Conservation (phyloP, 139 green algal species). For the Desmodesmus armatus region DNA sequence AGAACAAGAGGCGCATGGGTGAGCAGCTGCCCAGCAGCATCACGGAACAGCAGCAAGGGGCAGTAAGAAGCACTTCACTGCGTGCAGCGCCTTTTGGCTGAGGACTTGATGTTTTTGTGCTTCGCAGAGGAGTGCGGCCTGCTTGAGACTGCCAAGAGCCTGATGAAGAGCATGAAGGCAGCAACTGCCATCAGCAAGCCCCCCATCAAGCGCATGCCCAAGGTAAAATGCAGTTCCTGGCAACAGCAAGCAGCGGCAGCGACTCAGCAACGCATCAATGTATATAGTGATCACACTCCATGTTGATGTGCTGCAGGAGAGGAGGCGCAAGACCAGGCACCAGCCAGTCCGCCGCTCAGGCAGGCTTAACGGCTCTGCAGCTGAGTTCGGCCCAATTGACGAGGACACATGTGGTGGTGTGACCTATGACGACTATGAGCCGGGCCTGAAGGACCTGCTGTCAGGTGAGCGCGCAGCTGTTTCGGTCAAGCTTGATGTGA, state of each 20-base stretch:
- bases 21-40: no score
- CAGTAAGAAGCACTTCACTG: no score
- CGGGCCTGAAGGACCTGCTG: slow-evolving; percentile 53
- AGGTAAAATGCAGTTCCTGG: background rate
- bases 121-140: slow-evolving; percentile 57
- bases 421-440: slow-evolving; percentile 33
- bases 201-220: background rate
- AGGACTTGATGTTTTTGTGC: background rate
- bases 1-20: slow-evolving; percentile 56
- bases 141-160: slow-evolving; percentile 5
- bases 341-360: slow-evolving; percentile 34
- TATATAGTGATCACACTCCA: background rate
- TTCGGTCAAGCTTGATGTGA: no score
- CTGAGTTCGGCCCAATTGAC: slow-evolving; percentile 28
- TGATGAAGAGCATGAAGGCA: slow-evolving; percentile 14
- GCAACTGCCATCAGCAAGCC: background rate
- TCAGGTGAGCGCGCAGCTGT: slow-evolving; percentile 33
- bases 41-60: no score
- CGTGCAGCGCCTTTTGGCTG: no score
- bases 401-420: slow-evolving; percentile 13
- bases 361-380: slow-evolving; percentile 27
- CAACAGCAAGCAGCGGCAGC: background rate
- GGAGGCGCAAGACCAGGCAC: background rate
- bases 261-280: background rate
- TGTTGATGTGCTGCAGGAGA: background rate